Evolutionary conservation across 495 filamentous ascomycete genomes (phyloP).

Genomic region (Annulohypoxylon nitens): DNA sequence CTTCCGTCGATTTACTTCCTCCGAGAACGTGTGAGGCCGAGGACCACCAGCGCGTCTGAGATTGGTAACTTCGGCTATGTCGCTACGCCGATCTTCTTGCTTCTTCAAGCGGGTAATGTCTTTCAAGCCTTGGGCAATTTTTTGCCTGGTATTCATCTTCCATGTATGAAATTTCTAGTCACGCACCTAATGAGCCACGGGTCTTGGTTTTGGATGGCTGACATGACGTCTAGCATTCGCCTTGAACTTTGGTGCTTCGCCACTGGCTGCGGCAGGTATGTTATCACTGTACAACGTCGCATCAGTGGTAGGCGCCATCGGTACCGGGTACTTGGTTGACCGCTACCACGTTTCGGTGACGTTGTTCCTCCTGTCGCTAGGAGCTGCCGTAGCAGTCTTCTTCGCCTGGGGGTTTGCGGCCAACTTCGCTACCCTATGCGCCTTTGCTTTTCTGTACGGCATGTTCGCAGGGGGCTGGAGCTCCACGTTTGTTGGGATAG

Average conservation of each 20-base stretch:
- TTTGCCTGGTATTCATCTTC: slow-evolving; percentile 75
- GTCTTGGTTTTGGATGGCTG: neutral
- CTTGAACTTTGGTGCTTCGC: slow-evolving; percentile 53
- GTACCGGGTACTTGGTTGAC: slow-evolving; percentile 72
- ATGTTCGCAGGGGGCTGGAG: slow-evolving; percentile 67
- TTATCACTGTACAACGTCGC: slow-evolving; percentile 72
- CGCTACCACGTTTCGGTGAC: slow-evolving; percentile 70
- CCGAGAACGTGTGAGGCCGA: slow-evolving; percentile 66
- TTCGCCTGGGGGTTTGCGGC: slow-evolving; percentile 76
- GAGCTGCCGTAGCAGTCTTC: slow-evolving; percentile 70
- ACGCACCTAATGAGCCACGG: neutral
- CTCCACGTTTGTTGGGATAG: slow-evolving; percentile 71
- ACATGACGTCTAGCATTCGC: slow-evolving; percentile 29
- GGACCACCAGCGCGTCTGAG: slow-evolving; percentile 50
- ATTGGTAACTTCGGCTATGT: slow-evolving; percentile 63
- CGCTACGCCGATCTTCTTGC: slow-evolving; percentile 59
- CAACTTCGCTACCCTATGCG: slow-evolving; percentile 66
- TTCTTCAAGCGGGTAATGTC: slow-evolving; percentile 67
- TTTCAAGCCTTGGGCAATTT: slow-evolving; percentile 77
- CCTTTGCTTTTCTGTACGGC: slow-evolving; percentile 78
- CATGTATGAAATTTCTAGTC: slow-evolving; percentile 42
- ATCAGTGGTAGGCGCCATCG: slow-evolving; percentile 70
- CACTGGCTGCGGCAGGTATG: slow-evolving; percentile 64
- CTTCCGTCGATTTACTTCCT: slow-evolving; percentile 69
- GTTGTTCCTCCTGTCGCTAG: slow-evolving; percentile 69